Evolutionary conservation across 129 eudicot genomes (phyloP), one percentile per base, ranked within the genome.

Genomic region (Helichrysum umbraculigerum): DNA sequence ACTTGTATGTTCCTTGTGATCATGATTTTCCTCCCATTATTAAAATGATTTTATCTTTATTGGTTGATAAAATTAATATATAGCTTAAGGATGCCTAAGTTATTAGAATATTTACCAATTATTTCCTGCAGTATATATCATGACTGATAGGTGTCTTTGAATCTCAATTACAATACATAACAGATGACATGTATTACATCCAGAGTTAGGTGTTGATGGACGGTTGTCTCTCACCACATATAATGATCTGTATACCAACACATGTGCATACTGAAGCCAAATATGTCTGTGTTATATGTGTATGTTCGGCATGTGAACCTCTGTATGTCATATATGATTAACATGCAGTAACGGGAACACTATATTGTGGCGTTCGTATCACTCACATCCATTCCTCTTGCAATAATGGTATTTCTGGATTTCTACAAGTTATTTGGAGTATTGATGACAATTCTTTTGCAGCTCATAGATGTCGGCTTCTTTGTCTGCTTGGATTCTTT

Each of bases 401-500:
- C 71, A 44, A 63, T 75, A 71, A 62, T 5, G 17, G 28, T 75
- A 28, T 16, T 62, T 42, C 30, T 44, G 14, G 4, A 51, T 50
- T 44, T 50, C 47, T 75, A 59, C 37, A 32, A 25, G 72, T 21
- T 71, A 32, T 47, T 44, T 62, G 71, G 62, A 21, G 60, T 50
- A 54, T 59, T 28, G 34, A 81, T 77, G 71, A 56, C 28, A 64
- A n/a, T 79, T 72, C 34, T 79, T 73, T 79, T 88, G 88, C 93
- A 94, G 98, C 87, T 94, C 68, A 91, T 94, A 72, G 83, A 88
- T 77, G 90, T 94, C 33, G 98, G 98, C 68, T 84, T 83, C 78
- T 91, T 90, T 85, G 97, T 94, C 51, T 94, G 98, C 85, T 61
- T 94, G 83, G 96, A 94, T 83, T 88, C 98, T 6, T 94, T 91